Conservation (phyloP, 495 filamentous ascomycete species). For the Xylaria scruposa region DNA sequence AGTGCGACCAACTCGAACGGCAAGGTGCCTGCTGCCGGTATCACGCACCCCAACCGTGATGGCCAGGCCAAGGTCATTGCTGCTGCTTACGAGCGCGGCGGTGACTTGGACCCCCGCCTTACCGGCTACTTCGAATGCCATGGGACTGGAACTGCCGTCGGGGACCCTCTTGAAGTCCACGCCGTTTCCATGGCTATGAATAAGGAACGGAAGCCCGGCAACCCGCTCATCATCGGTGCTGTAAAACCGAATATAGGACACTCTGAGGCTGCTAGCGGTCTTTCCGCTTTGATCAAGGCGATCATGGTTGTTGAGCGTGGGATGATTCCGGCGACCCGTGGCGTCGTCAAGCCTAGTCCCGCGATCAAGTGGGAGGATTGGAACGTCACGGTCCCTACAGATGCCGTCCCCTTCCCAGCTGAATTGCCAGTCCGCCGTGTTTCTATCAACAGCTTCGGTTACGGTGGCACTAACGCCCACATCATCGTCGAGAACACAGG, state of each 20-base stretch:
- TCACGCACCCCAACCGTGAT: background rate
- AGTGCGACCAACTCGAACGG: background rate
- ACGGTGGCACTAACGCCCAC: background rate
- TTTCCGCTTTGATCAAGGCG: background rate
- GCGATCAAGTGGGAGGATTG: background rate
- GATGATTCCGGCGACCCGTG: background rate
- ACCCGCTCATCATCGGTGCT: background rate
- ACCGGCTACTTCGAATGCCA: background rate
- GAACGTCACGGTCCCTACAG: background rate
- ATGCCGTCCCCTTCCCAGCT: background rate
- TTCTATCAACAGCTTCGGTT: background rate
- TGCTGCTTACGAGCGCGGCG: background rate
- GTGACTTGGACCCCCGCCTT: background rate
- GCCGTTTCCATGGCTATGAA: background rate
- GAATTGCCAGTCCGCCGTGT: background rate
- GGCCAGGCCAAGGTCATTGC: background rate
- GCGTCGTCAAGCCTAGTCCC: background rate
- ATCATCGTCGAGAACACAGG: background rate
- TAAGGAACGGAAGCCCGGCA: background rate
- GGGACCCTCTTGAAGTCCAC: background rate
- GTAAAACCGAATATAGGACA: background rate
- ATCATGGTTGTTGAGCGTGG: background rate
- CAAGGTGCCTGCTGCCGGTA: background rate
- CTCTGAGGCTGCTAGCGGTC: background rate
- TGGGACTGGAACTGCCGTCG: background rate